Evolutionary conservation across 805 yeast species (phyloP).

Genomic region (Myxozyma sirexii): DNA sequence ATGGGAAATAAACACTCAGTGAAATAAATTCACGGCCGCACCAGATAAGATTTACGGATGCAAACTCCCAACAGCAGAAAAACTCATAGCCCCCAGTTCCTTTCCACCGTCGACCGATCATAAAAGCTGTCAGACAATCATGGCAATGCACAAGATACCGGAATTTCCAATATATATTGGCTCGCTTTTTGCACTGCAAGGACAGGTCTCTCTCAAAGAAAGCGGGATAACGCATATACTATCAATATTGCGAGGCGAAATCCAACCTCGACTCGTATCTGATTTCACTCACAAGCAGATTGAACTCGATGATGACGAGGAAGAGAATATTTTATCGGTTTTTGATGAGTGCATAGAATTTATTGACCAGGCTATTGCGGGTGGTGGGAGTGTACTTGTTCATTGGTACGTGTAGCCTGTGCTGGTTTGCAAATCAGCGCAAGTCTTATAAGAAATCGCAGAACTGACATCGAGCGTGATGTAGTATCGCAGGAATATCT

Average conservation of each 20-base stretch:
- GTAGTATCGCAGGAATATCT: slow-evolving; percentile 89
- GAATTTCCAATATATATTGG: slow-evolving; percentile 75
- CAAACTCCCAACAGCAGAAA: not conserved
- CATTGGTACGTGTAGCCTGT: slow-evolving; percentile 47
- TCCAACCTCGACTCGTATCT: slow-evolving; percentile 55
- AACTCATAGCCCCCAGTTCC: no score
- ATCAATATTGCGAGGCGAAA: slow-evolving; percentile 65
- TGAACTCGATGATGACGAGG: slow-evolving; percentile 71
- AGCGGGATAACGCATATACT: slow-evolving; percentile 71
- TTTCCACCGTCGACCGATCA: no score
- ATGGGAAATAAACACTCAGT: no score
- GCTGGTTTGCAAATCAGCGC: slow-evolving; percentile 19
- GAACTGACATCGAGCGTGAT: no score
- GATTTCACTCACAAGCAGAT: slow-evolving; percentile 55
- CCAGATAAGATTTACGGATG: not conserved
- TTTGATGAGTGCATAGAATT: slow-evolving; percentile 66
- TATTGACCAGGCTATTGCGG: slow-evolving; percentile 57
- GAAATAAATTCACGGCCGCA: not conserved
- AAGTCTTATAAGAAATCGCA: no score
- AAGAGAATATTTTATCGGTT: slow-evolving; percentile 63
- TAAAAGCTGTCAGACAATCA: slow-evolving; percentile 11
- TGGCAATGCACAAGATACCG: slow-evolving; percentile 61
- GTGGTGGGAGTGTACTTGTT: slow-evolving; percentile 44
- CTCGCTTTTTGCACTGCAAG: slow-evolving; percentile 64
- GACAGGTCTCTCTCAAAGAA: slow-evolving; percentile 53